Conservation (phyloP, 2,329 filamentous ascomycete genomes). For the Bipolaris sorokiniana region DNA sequence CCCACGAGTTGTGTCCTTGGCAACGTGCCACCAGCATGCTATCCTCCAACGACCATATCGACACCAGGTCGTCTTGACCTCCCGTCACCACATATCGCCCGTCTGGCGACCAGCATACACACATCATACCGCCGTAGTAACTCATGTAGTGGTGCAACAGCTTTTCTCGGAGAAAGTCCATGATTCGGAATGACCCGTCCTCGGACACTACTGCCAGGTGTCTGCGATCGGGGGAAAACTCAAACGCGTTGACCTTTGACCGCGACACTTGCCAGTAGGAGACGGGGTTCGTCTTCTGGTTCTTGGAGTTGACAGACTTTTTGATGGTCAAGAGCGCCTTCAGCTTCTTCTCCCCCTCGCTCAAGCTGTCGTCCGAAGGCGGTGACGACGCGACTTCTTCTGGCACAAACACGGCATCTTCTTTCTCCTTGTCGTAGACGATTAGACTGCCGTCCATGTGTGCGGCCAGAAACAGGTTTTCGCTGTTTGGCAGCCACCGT, state of each 20-base stretch:
- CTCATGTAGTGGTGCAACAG: slow-evolving; percentile 86
- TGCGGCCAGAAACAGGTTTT: slow-evolving; percentile 88
- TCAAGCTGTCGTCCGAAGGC: slow-evolving; percentile 32
- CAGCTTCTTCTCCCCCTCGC: slow-evolving; percentile 41
- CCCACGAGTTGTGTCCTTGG: slow-evolving; percentile 95
- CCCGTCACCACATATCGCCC: slow-evolving; percentile 95
- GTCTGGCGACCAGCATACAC: slow-evolving; percentile 97
- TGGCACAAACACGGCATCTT: slow-evolving; percentile 78
- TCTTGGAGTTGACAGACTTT: slow-evolving; percentile 92
- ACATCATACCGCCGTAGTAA: slow-evolving; percentile 92
- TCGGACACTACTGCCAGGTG: slow-evolving; percentile 91
- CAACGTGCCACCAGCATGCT: slow-evolving; percentile 86
- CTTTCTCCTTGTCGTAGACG: slow-evolving; percentile 97
- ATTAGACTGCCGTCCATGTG: slow-evolving; percentile 91
- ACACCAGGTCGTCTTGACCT: slow-evolving; percentile 93
- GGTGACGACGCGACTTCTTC: slow-evolving; percentile 59
- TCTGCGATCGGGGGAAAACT: slow-evolving; percentile 87
- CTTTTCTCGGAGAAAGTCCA: slow-evolving; percentile 92
- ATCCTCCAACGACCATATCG: slow-evolving; percentile 91
- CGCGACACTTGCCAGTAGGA: slow-evolving; percentile 92
- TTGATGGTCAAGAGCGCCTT: slow-evolving; percentile 68
- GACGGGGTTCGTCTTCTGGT: slow-evolving; percentile 91
- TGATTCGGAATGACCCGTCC: slow-evolving; percentile 85
- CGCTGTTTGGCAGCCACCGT: slow-evolving; percentile 90
- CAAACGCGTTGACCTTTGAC: slow-evolving; percentile 86